These are phyloP conservation scores for Crithidia fasciculata DNA, from an alignment of 208 protist genomes.

Conservation along the genomic window DNA sequence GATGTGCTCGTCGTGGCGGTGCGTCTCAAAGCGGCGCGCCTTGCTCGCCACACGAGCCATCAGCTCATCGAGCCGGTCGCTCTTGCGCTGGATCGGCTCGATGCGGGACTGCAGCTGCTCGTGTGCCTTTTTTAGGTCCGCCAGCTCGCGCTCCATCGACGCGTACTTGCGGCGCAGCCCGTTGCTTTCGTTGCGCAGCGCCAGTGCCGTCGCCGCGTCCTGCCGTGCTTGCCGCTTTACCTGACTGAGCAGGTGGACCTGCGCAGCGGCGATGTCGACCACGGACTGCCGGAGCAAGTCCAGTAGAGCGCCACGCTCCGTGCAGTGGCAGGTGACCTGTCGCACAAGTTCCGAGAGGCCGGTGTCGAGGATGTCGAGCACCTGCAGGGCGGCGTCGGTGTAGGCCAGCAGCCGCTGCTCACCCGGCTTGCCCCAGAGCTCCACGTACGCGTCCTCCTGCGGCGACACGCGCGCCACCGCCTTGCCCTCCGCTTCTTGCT, in stretches of 20 bases:
- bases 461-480: not conserved
- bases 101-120: conserved; percentile 32
- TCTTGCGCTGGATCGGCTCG: conserved; percentile 56
- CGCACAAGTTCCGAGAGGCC: conserved; percentile 83
- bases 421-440: conserved; percentile 47
- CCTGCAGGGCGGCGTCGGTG: conserved; percentile 54
- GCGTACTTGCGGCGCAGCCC: conserved; percentile 2
- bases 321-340: conserved; percentile 64
- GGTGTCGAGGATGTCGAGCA: conserved; percentile 72
- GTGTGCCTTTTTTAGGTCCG: conserved; percentile 25
- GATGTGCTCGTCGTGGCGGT: conserved; percentile 63
- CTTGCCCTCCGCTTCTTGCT: not conserved
- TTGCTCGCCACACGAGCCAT: conserved; percentile 65
- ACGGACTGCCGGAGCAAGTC: conserved; percentile 76
- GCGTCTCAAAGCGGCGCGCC: conserved; percentile 57
- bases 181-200: conserved; percentile 38
- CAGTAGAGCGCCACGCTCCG: conserved; percentile 83
- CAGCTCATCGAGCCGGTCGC: conserved; percentile 74
- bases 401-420: conserved; percentile 59
- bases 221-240: conserved; percentile 56
- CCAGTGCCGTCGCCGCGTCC: conserved; percentile 29
- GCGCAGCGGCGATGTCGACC: conserved; percentile 65
- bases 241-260: conserved; percentile 62
- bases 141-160: conserved; percentile 1
- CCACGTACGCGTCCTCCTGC: conserved; percentile 17